These are phyloP conservation scores for Leccinum rimulosum DNA, from an alignment of 768 basidiomycete species.

Conservation along the genomic window DNA sequence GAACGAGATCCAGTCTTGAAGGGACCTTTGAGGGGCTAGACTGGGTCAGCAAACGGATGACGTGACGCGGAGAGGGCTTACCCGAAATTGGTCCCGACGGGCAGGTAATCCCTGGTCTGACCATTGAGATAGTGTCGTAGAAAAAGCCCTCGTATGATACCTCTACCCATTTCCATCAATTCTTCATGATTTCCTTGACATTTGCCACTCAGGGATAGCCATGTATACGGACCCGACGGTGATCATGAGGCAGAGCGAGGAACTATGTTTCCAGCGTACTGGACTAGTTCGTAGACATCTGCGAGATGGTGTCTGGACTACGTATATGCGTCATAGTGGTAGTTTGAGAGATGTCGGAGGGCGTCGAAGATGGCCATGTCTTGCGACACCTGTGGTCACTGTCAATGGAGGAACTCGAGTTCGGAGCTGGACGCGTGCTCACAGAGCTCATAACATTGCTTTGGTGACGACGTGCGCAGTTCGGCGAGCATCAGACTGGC, in stretches of 20 bases:
- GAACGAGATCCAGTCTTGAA: slow-evolving; percentile 66
- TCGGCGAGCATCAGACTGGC: slow-evolving; percentile 99
- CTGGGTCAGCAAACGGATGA: background rate
- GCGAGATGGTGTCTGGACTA: slow-evolving; percentile 92
- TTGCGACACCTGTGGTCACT: slow-evolving; percentile 32
- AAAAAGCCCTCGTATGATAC: slow-evolving; percentile 80
- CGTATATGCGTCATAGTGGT: slow-evolving; percentile 94
- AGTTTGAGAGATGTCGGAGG: slow-evolving; percentile 90
- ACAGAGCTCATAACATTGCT: slow-evolving; percentile 99
- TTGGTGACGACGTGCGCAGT: slow-evolving; percentile 89
- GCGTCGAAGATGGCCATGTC: slow-evolving; percentile 99
- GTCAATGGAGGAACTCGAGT: background rate
- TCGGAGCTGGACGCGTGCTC: slow-evolving; percentile 2
- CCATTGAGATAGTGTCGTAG: slow-evolving; percentile 95
- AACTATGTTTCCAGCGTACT: slow-evolving; percentile 92
- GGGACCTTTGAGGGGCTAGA: slow-evolving; percentile 75
- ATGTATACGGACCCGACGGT: slow-evolving; percentile 99
- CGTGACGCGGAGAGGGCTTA: slow-evolving; percentile 34
- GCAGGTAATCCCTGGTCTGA: slow-evolving; percentile 87
- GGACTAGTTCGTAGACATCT: slow-evolving; percentile 98
- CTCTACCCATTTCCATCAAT: slow-evolving; percentile 99
- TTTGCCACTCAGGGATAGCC: slow-evolving; percentile 96
- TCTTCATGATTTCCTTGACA: slow-evolving; percentile 99
- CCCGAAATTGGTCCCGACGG: slow-evolving; percentile 82
- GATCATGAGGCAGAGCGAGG: slow-evolving; percentile 97